Evolutionary conservation across 139 green algal genomes (phyloP).

Genomic region (Chlorella sp.): DNA sequence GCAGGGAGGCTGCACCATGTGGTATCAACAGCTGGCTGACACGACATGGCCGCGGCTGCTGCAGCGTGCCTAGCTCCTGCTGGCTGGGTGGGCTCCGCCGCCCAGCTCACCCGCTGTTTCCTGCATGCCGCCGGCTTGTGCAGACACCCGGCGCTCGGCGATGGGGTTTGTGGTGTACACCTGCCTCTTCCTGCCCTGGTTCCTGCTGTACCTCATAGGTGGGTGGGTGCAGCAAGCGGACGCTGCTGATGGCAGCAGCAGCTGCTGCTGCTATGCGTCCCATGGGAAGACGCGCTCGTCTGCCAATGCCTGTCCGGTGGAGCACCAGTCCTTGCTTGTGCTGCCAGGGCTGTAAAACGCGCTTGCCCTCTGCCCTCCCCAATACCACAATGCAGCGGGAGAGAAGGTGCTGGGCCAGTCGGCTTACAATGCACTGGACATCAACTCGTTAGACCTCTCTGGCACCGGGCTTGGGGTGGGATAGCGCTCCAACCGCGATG

Average conservation of each 20-base stretch:
- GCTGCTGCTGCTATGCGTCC: not conserved
- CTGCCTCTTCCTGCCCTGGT: conserved; percentile 63
- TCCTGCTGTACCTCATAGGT: conserved; percentile 65
- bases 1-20: too few relatives aligned
- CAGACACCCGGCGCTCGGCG: conserved; percentile 64
- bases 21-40: too few relatives aligned
- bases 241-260: not conserved
- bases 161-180: conserved; percentile 44
- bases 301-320: too few relatives aligned
- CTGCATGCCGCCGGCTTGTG: too few relatives aligned
- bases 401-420: conserved; percentile 17
- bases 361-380: not conserved
- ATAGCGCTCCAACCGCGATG: not conserved
- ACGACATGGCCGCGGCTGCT: too few relatives aligned
- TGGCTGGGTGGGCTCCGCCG: too few relatives aligned
- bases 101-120: too few relatives aligned
- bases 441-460: conserved; percentile 10
- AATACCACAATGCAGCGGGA: not conserved
- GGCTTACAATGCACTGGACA: conserved; percentile 10
- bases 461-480: not conserved
- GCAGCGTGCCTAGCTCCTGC: too few relatives aligned
- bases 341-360: too few relatives aligned
- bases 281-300: too few relatives aligned
- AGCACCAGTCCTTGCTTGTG: too few relatives aligned
- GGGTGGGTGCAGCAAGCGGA: conserved; percentile 27